phyloP scores from a whole-genome alignment of 306 rosid species.

The Inga leiocalycina region DNA sequence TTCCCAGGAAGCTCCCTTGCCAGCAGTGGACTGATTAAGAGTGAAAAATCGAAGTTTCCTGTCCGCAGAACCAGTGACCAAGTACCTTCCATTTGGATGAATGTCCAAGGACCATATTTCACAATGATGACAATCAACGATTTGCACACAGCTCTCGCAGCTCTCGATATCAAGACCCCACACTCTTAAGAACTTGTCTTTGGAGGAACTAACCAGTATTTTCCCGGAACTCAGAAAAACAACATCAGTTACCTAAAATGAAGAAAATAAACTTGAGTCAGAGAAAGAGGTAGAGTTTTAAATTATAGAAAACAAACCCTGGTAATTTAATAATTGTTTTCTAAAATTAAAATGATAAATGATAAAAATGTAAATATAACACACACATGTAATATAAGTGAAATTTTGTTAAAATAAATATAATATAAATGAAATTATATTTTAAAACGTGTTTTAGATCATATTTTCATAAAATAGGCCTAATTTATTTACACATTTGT shows the following conservation, averaged over 20 bases:
- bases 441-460: too few relatives aligned
- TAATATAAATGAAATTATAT: too few relatives aligned
- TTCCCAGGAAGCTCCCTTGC: slow-evolving; percentile 58
- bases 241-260: slow-evolving; percentile 81
- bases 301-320: too few relatives aligned
- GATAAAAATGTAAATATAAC: too few relatives aligned
- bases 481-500: too few relatives aligned
- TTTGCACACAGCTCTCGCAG: slow-evolving; percentile 96
- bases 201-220: slow-evolving; percentile 77
- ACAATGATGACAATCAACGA: slow-evolving; percentile 86
- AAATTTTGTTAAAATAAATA: too few relatives aligned
- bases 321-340: too few relatives aligned
- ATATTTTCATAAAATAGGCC: too few relatives aligned
- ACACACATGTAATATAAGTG: too few relatives aligned
- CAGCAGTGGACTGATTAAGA: slow-evolving; percentile 38
- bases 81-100: slow-evolving; percentile 72
- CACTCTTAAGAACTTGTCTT: slow-evolving; percentile 92
- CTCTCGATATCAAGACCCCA: slow-evolving; percentile 97
- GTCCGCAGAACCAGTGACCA: slow-evolving; percentile 91
- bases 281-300: neutral
- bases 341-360: too few relatives aligned
- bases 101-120: slow-evolving; percentile 90
- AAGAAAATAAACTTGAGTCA: slow-evolving; percentile 19
- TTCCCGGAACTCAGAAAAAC: slow-evolving; percentile 77
- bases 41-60: slow-evolving; percentile 78